phyloP scores from a whole-genome alignment of 2,329 filamentous ascomycete genomes.

The Polytolypa hystricis region DNA sequence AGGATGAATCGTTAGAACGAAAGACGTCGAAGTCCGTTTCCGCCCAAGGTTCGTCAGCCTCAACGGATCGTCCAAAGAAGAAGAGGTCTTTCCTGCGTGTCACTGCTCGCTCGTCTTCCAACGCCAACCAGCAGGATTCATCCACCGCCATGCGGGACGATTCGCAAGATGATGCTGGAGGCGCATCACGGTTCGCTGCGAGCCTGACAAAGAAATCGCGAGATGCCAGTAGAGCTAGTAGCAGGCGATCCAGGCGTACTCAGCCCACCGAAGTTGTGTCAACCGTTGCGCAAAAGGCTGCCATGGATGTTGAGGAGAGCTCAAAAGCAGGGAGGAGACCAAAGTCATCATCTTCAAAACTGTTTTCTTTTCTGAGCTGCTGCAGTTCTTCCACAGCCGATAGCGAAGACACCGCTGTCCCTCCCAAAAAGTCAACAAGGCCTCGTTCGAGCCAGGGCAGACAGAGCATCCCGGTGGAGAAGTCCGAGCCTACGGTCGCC shows the following conservation, averaged over 20 bases:
- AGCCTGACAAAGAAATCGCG: slow-evolving; percentile 37
- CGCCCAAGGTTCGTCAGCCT: slow-evolving; percentile 7
- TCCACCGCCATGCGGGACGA: slow-evolving; percentile 24
- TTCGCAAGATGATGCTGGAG: slow-evolving; percentile 37
- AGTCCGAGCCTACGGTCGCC: slow-evolving; percentile 26
- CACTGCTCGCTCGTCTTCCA: slow-evolving; percentile 29
- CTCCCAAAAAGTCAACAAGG: slow-evolving; percentile 36
- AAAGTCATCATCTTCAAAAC: slow-evolving; percentile 26
- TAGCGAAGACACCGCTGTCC: slow-evolving; percentile 31
- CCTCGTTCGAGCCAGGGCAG: slow-evolving; percentile 26
- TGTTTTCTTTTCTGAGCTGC: slow-evolving; percentile 39
- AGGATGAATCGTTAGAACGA: slow-evolving; percentile 1
- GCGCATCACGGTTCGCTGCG: slow-evolving; percentile 43
- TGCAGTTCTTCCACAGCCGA: slow-evolving; percentile 38
- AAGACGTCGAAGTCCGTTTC: slow-evolving; percentile 3
- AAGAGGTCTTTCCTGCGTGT: slow-evolving; percentile 26
- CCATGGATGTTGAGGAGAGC: slow-evolving; percentile 22
- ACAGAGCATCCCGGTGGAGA: slow-evolving; percentile 27
- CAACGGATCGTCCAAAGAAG: slow-evolving; percentile 23
- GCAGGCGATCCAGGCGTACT: slow-evolving; percentile 28
- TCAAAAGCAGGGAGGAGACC: slow-evolving; percentile 30
- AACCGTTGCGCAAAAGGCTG: slow-evolving; percentile 22
- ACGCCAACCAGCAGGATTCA: slow-evolving; percentile 24
- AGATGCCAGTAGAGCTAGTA: slow-evolving; percentile 59
- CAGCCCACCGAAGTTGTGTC: slow-evolving; percentile 21